Evolutionary conservation across 2,329 filamentous ascomycete genomes (phyloP).

Genomic region (Colletotrichum phormii): DNA sequence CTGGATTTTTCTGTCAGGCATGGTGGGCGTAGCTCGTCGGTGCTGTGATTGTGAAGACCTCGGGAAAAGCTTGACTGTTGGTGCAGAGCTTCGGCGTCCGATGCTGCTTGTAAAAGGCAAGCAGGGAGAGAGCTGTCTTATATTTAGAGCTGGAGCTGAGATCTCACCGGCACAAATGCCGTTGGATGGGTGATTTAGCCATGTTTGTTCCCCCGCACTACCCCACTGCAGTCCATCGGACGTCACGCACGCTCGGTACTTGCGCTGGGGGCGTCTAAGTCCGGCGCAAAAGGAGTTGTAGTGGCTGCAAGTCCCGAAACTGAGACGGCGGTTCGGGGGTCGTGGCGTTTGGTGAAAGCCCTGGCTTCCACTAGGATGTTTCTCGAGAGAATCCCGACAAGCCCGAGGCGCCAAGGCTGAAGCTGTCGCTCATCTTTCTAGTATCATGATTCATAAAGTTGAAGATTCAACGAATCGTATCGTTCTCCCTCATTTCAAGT

Average conservation of each 20-base stretch:
- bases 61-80: neutral
- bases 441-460: neutral
- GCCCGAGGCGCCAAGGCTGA: neutral
- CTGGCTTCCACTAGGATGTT: neutral
- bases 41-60: neutral
- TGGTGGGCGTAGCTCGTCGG: slow-evolving; percentile 5
- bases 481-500: neutral
- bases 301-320: slow-evolving; percentile 4
- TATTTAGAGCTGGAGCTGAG: neutral
- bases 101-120: too few species aligned
- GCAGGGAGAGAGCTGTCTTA: neutral
- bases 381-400: neutral
- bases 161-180: neutral
- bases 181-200: slow-evolving; percentile 14
- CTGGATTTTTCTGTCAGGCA: slow-evolving; percentile 43
- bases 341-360: slow-evolving; percentile 18
- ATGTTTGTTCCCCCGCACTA: slow-evolving; percentile 33
- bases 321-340: slow-evolving; percentile 18
- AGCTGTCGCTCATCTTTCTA: neutral
- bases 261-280: slow-evolving; percentile 13
- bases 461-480: neutral
- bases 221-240: slow-evolving; percentile 35
- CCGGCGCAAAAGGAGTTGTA: slow-evolving; percentile 3
- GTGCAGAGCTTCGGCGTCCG: neutral
- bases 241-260: slow-evolving; percentile 32